Evolutionary conservation across 306 rosid genomes (phyloP).

Genomic region (Trifolium subterraneum): DNA sequence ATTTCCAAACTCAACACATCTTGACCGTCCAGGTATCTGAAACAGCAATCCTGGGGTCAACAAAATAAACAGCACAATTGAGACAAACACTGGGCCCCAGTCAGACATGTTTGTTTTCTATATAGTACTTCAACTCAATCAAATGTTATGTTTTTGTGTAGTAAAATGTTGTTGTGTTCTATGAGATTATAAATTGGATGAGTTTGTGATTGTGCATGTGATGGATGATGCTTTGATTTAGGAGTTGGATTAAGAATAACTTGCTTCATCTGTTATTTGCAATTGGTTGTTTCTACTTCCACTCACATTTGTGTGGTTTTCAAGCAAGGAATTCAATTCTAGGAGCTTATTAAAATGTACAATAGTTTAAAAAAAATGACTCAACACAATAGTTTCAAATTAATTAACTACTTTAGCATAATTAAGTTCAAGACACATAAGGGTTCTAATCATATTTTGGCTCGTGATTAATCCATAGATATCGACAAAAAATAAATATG

Average conservation of each 20-base stretch:
- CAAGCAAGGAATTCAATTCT: conserved; percentile 42
- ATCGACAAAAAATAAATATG: too few species aligned
- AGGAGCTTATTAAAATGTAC: not conserved
- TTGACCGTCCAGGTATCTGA: conserved; percentile 70
- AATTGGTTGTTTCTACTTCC: not conserved
- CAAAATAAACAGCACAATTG: conserved; percentile 73
- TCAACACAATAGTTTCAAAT: too few species aligned
- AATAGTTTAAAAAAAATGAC: too few species aligned
- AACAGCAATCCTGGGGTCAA: conserved; percentile 78
- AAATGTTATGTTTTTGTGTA: not conserved
- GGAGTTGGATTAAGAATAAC: conserved; percentile 49
- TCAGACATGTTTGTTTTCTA: conserved; percentile 56
- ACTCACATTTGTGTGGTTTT: conserved; percentile 14
- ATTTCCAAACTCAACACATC: conserved; percentile 81
- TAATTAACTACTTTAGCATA: too few species aligned
- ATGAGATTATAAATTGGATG: not conserved
- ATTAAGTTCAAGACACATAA: too few species aligned
- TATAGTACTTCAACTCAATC: too few species aligned
- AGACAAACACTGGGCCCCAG: conserved; percentile 88
- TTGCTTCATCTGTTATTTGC: conserved; percentile 40
- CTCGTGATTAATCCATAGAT: too few species aligned
- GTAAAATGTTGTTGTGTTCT: not conserved
- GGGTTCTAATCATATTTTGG: too few species aligned
- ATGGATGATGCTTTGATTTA: conserved; percentile 35
- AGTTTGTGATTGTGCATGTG: not conserved